Percentiles rank a stretch among this genome's conserved stretches.
Evolutionary conservation across 176 grass and related monocot genomes (phyloP).

Genomic region (Oryza meyeriana): DNA sequence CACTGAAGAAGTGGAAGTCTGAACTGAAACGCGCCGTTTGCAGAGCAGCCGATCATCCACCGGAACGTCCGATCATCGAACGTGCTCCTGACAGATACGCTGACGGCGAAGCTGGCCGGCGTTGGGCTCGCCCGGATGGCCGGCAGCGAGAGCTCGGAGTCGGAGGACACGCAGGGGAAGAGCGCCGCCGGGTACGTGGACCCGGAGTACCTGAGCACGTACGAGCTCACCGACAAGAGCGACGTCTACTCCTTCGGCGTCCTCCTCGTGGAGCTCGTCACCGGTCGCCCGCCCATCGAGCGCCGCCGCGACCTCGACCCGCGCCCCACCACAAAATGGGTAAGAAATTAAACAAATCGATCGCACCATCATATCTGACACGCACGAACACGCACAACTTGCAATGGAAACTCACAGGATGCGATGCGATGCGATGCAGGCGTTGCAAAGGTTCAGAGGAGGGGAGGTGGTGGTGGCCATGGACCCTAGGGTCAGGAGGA

Average conservation of each 20-base stretch:
- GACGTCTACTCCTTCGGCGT: constrained; percentile 81
- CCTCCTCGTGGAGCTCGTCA: constrained; percentile 73
- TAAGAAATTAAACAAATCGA: background rate
- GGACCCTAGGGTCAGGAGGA: constrained; percentile 60
- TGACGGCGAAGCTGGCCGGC: constrained; percentile 58
- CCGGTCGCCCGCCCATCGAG: constrained; percentile 60
- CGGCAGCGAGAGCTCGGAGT: constrained; percentile 25
- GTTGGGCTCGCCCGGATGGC: constrained; percentile 44
- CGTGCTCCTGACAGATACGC: constrained; percentile 52
- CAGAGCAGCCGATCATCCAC: constrained; percentile 62
- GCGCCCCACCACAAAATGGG: constrained; percentile 61
- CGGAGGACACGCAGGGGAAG: constrained; percentile 41
- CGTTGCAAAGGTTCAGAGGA: constrained; percentile 43
- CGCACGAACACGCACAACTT: background rate
- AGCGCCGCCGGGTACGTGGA: constrained; percentile 73
- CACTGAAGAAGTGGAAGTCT: background rate
- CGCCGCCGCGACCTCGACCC: constrained; percentile 30
- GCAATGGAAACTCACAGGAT: background rate
- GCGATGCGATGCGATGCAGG: constrained; percentile 31
- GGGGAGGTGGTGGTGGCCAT: constrained; percentile 60
- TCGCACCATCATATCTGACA: background rate
- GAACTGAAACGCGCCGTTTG: background rate
- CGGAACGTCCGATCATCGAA: constrained; percentile 50
- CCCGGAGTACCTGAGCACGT: constrained; percentile 64
- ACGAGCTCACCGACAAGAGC: constrained; percentile 73